Evolutionary conservation across 2,329 filamentous ascomycete genomes (phyloP), one percentile per base, ranked within the genome.

Genomic region (Aaosphaeria arxii): DNA sequence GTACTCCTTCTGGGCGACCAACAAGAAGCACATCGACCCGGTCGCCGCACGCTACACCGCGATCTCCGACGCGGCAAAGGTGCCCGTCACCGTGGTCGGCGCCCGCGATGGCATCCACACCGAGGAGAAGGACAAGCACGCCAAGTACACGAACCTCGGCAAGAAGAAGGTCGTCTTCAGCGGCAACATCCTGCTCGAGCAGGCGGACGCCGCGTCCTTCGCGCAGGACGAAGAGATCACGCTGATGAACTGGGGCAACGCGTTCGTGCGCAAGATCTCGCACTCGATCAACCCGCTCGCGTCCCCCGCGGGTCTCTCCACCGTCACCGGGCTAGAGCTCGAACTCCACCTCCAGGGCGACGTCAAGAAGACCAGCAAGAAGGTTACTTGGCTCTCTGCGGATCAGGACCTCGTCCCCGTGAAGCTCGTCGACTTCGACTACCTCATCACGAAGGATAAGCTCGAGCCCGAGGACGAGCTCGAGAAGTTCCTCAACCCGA

Each of bases 171-270:
- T 96, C 5, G 79, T 83, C 29, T 95, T 86, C 70, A 88, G 87
- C 65, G 80, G 81, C 48, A 80, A 85, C 53, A 77, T 96, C 56
- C 76, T 94, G 51, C 76, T 97, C 45, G 92, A 96, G 67, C 92
- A 96, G 72, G 87, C 80, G 41, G 92, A 97, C 62, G 89, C 87
- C 52, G 86, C 86, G 68, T 81, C 81, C 29, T 95, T 96, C 74
- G 87, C 84, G 60, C 79, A 87, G 51, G 85, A 87, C 64, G 92
- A 97, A 75, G 91, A 96, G 71, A 89, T 97, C 62, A 96, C 92
- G 0, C 79, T 96, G 39, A 96, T 96, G 92, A 88, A 88, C 70
- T 97, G 92, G 92, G 94, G 92, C 59, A 95, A 95, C 63, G 89
- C 88, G 9, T 82, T 91, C 56, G 87, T 94, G 28, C 82, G 85